A percentile compares a stretch with the other conserved stretches of the same genome.
These are phyloP conservation scores for Azolla pinnata DNA, from an alignment of 75 land plant genomes.

Conservation along the genomic window DNA sequence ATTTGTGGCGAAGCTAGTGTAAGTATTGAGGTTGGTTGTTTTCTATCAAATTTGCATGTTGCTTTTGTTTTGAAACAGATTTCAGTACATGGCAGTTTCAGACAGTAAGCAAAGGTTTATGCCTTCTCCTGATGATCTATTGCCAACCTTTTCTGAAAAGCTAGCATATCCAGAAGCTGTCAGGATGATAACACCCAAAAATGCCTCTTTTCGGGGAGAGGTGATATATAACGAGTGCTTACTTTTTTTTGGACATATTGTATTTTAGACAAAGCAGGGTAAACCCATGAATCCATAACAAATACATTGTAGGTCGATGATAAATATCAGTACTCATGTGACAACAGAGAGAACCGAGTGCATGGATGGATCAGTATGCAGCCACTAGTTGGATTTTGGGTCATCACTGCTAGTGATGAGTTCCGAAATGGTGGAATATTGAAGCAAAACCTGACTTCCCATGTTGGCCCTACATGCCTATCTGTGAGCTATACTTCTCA, in stretches of 20 bases:
- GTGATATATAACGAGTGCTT: constrained; percentile 19
- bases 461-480: constrained; percentile 54
- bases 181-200: constrained; percentile 24
- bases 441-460: constrained; percentile 67
- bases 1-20: too few relatives aligned
- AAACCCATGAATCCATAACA: neutral
- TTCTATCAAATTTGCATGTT: too few relatives aligned
- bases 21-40: too few relatives aligned
- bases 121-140: constrained; percentile 44
- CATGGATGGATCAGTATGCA: constrained; percentile 60
- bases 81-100: constrained; percentile 56
- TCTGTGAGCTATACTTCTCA: constrained; percentile 29
- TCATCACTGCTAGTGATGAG: constrained; percentile 59
- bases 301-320: constrained; percentile 80
- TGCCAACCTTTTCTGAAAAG: constrained; percentile 20
- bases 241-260: neutral
- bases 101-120: constrained; percentile 40
- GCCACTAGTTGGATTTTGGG: constrained; percentile 58
- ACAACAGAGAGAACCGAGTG: constrained; percentile 40
- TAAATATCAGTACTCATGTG: constrained; percentile 66
- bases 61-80: too few relatives aligned
- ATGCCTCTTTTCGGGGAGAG: constrained; percentile 35
- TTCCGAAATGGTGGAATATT: constrained; percentile 60
- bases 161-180: constrained; percentile 53
- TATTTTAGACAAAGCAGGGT: neutral